phyloP scores from a whole-genome alignment of 345 rosid species.

The Hypericum androsaemum region DNA sequence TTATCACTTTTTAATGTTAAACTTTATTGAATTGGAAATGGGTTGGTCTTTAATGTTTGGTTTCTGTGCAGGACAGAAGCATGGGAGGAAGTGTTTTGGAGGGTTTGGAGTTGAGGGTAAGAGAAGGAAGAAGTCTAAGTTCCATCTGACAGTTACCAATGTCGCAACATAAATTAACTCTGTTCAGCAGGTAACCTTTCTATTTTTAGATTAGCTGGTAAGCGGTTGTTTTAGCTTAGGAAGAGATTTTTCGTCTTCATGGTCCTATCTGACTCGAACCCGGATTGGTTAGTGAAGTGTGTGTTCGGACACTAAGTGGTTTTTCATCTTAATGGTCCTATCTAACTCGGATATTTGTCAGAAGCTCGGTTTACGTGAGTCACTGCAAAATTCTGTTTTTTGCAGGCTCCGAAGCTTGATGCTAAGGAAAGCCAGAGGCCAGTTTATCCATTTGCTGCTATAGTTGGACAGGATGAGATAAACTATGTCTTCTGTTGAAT shows the following conservation, averaged over 20 bases:
- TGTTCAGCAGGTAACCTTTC: too few relatives aligned
- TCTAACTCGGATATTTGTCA: too few relatives aligned
- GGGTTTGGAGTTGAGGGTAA: slow-evolving; percentile 37
- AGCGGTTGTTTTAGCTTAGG: background rate
- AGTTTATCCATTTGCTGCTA: slow-evolving; percentile 84
- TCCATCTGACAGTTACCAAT: slow-evolving; percentile 46
- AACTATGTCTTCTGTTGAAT: slow-evolving; percentile 72
- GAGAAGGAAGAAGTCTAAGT: slow-evolving; percentile 44
- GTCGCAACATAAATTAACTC: slow-evolving; percentile 63
- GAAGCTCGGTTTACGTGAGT: too few relatives aligned
- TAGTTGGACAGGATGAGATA: slow-evolving; percentile 98
- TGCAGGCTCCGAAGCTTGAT: slow-evolving; percentile 45
- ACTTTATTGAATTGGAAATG: too few relatives aligned
- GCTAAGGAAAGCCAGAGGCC: slow-evolving; percentile 72
- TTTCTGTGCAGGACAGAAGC: slow-evolving; percentile 34
- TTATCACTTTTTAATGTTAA: too few relatives aligned
- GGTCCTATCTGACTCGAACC: too few relatives aligned
- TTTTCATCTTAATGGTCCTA: too few relatives aligned
- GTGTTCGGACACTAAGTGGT: too few relatives aligned
- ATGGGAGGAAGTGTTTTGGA: slow-evolving; percentile 37
- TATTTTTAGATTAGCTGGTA: too few relatives aligned
- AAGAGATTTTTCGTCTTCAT: slow-evolving; percentile 14
- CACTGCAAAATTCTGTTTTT: too few relatives aligned
- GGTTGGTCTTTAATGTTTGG: background rate
- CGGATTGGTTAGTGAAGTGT: too few relatives aligned